Percentiles rank a stretch among this genome's conserved stretches.
These are phyloP conservation scores for Aaosphaeria arxii DNA, from an alignment of 2,329 filamentous ascomycete species.

Conservation along the genomic window DNA sequence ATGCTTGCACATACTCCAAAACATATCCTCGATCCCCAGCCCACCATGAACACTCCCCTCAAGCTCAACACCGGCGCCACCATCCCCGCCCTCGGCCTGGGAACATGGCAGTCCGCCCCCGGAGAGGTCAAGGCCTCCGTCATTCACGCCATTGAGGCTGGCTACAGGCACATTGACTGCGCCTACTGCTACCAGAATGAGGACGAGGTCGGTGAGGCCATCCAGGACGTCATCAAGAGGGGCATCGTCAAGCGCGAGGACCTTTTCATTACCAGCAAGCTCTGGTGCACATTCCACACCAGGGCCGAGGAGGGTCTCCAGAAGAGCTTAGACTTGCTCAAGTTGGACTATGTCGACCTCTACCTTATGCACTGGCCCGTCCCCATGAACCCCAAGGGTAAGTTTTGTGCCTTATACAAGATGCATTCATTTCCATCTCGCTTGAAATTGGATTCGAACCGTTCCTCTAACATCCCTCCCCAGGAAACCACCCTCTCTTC, in stretches of 20 bases:
- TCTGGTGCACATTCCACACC: conserved; percentile 78
- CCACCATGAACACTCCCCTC: conserved; percentile 38
- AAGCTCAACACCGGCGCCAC: conserved; percentile 40
- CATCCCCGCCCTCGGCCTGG: conserved; percentile 37
- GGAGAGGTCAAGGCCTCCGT: conserved; percentile 49
- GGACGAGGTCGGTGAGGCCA: conserved; percentile 74
- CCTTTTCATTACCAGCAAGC: conserved; percentile 80
- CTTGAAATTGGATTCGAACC: neutral
- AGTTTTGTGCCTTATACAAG: neutral
- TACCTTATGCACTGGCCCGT: conserved; percentile 83
- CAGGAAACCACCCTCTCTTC: conserved; percentile 68
- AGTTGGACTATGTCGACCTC: conserved; percentile 78
- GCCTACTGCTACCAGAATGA: conserved; percentile 81
- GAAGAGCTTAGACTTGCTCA: conserved; percentile 69
- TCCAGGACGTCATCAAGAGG: conserved; percentile 67
- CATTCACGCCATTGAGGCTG: conserved; percentile 46
- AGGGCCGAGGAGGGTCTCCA: conserved; percentile 67
- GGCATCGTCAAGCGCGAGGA: conserved; percentile 73
- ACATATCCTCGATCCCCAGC: conserved; percentile 34
- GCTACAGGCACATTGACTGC: conserved; percentile 61
- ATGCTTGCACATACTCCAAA: conserved; percentile 37
- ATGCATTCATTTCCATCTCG: neutral
- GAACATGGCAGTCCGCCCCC: conserved; percentile 40
- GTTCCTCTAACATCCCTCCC: neutral
- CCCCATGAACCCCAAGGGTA: conserved; percentile 73